Evolutionary conservation across 2,329 filamentous ascomycete genomes (phyloP), one percentile per base, ranked within the genome.

Genomic region (Paecilomyces fulvus): DNA sequence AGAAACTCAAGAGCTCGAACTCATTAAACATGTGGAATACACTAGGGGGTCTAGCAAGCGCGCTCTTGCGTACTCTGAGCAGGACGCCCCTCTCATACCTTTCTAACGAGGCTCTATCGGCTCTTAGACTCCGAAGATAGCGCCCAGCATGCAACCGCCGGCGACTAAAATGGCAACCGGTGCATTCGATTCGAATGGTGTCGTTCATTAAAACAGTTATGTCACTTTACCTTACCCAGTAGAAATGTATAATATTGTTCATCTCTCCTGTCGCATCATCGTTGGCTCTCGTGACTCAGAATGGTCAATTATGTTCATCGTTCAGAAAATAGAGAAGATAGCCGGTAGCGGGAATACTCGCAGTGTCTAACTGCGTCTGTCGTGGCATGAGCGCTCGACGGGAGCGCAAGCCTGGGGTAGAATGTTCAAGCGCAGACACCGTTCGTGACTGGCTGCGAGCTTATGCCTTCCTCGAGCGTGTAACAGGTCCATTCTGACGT

Each of bases 391-490:
- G 25, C 25, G 25, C 25, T 28, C 25, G 5, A 28, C 7, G 25
- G 7, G 4, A 28, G 25, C 25, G 25, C 25, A 28, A 28, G 25
- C 25, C 25, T 28, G 6, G 48, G 6, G 23, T 6, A 21, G 23
- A 20, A 50, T 20, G 11, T 21, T 21, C 48, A 17, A 56, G 25
- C 25, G 25, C 25, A 28, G 25, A 28, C 25, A 28, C 25, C 25
- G 25, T 28, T 28, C 25, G 25, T 28, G 25, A 28, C 25, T 28
- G 25, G 25, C 37, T 43, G 37, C 37, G 7, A 9, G 37, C 59
- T 67, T 77, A 78, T 55, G 75, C 76, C 67, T 78, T 78, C 64
- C 76, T 73, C 30, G 75, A 77, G 58, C 76, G 71, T 31, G 75
- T 77, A 59, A 73, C 70, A 21, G 74, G 73, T 48, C 75, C 74